Percentiles rank a stretch among this genome's conserved stretches.
Evolutionary conservation across 495 filamentous ascomycete genomes (phyloP).

Genomic region (Penicillium dipodomyicola): DNA sequence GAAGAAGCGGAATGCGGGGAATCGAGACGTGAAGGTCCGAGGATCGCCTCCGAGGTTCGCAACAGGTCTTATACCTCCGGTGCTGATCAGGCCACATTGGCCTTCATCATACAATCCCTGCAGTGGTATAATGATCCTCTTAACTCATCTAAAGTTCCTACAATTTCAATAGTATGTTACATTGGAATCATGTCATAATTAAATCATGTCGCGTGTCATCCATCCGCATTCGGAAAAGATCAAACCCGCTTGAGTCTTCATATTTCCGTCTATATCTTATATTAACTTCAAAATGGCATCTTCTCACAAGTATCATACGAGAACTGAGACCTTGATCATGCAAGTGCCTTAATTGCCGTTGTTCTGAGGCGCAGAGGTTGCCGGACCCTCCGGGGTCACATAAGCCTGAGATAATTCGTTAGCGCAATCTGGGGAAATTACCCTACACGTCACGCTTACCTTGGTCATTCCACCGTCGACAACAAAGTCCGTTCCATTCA

Average conservation of each 20-base stretch:
- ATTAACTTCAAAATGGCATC: neutral
- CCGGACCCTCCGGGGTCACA: constrained; percentile 82
- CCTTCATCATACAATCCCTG: neutral
- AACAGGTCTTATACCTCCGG: neutral
- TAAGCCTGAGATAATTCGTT: constrained; percentile 58
- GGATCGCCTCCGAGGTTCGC: neutral
- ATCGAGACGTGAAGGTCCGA: constrained; percentile 25
- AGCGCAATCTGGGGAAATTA: constrained; percentile 9
- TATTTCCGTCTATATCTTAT: neutral
- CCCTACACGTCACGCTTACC: constrained; percentile 33
- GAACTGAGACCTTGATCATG: neutral
- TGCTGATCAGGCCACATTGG: constrained; percentile 14
- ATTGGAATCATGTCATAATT: constrained; percentile 1
- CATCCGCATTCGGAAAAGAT: neutral
- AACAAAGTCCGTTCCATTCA: constrained; percentile 89
- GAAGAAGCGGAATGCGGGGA: constrained; percentile 23
- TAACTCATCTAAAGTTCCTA: neutral
- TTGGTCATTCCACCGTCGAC: constrained; percentile 98
- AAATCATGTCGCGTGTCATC: neutral
- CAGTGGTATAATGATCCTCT: neutral
- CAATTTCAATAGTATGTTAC: neutral
- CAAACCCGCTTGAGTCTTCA: neutral
- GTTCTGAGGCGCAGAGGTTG: constrained; percentile 69
- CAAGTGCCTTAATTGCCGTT: constrained; percentile 32
- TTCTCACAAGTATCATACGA: neutral